Evolutionary conservation across 441 rosid species (phyloP).

Genomic region (Aquilaria agallochum): DNA sequence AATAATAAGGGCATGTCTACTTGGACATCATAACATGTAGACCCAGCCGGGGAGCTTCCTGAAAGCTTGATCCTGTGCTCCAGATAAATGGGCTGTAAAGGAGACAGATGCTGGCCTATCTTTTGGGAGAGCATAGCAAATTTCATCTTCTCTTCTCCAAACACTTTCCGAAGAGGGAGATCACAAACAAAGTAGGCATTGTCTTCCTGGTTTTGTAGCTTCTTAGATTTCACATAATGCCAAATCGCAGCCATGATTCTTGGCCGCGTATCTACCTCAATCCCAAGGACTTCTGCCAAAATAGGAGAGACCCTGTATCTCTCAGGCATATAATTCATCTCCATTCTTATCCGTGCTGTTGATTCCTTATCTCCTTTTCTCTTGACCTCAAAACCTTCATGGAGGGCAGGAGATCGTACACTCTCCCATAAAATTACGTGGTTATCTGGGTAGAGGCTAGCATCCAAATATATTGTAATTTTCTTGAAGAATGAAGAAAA

Average conservation of each 20-base stretch:
- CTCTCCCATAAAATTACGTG: constrained; percentile 75
- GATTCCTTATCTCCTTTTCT: constrained; percentile 80
- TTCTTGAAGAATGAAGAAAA: constrained; percentile 74
- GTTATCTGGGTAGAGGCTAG: constrained; percentile 64
- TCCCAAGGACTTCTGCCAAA: constrained; percentile 60
- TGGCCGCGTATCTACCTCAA: constrained; percentile 61
- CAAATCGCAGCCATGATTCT: constrained; percentile 67
- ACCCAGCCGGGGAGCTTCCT: constrained; percentile 61
- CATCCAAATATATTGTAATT: constrained; percentile 70
- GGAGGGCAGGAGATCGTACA: constrained; percentile 58
- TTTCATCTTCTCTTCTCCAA: constrained; percentile 68
- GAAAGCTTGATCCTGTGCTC: constrained; percentile 76
- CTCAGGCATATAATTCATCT: constrained; percentile 70
- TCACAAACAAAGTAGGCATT: constrained; percentile 62
- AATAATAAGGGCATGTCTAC: constrained; percentile 66
- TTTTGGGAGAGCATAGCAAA: constrained; percentile 54
- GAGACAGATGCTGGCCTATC: constrained; percentile 49
- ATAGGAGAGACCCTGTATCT: constrained; percentile 64
- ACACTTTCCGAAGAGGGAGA: constrained; percentile 63
- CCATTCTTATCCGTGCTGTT: constrained; percentile 55
- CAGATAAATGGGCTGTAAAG: constrained; percentile 65
- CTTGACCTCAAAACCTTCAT: constrained; percentile 81
- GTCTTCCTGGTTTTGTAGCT: constrained; percentile 58
- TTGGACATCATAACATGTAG: constrained; percentile 61
- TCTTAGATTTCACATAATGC: constrained; percentile 67